Base-by-base conservation (phyloP, 2,329 filamentous ascomycete species). In the Huntiella savannae region DNA sequence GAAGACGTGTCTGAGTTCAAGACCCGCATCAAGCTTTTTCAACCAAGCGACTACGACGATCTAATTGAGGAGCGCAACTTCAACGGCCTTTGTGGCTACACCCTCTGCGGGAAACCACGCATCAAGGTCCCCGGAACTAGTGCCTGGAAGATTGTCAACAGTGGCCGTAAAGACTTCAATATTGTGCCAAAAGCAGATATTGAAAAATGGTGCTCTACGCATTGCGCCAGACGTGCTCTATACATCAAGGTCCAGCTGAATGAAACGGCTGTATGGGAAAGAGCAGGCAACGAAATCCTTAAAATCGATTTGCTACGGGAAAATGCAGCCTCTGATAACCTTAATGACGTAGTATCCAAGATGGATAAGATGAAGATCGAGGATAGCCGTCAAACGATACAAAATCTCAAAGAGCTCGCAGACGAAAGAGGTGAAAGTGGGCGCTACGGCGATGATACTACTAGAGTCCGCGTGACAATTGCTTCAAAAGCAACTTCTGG, bases 241-340 rank as follows among this genome's bases (percentile, higher is more conserved):
- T 94, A 86, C 60, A 70, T 96, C 54, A 83, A 86, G 56, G 82
- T 92, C 17, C 91, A 98, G 66, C 71, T 96, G 35, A 79, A 73
- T 53, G 82, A 91, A 57, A 79, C 81, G 51, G 84, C 86, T 0
- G 83, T 82, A 0, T 94, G 87, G 85, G 76, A 91, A 60, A 70
- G 87, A 45, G 72, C 71, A 4, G 75, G 72, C 3, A 69, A 70
- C 28, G 63, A 64, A 1, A 66, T 69, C 15, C 68, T 72, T 36
- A 58, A 66, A 38, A 73, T 85, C 51, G 69, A 79, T 33, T 56
- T 85, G 33, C 60, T 80, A 1, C 76, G 84, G 46, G 72, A 73
- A 41, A 69, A 67, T 55, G 62, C 66, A 8, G 33, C 45, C 40
- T 64, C 70, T 52, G 65, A 70, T 44, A 66, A 67, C 4, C 55